Conservation (phyloP, 2,329 filamentous ascomycete species). For the Aspergillus proliferans region DNA sequence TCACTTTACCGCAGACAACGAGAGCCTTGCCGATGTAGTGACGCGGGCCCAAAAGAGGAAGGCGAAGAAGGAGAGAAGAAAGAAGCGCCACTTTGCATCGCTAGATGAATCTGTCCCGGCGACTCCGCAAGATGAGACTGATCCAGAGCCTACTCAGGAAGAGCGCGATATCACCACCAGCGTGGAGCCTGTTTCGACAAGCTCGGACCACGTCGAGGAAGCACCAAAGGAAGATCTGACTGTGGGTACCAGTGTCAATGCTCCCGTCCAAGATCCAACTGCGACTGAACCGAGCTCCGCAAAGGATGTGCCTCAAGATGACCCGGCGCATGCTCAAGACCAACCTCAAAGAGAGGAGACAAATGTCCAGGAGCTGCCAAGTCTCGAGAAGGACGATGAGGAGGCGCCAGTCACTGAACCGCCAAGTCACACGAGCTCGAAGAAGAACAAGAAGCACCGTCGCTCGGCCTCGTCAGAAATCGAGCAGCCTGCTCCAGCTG, state of each 20-base stretch:
- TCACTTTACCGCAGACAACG: no score
- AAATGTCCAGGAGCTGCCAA: neutral
- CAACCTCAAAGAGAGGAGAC: neutral
- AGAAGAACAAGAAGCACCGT: constrained; percentile 26
- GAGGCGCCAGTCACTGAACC: neutral
- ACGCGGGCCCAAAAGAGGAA: constrained; percentile 20
- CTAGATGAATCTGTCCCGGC: constrained; percentile 2
- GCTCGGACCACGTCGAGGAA: neutral
- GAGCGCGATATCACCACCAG: neutral
- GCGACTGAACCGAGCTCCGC: no score
- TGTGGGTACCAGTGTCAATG: neutral
- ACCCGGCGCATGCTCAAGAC: neutral
- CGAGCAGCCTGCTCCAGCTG: neutral
- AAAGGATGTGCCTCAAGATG: no score
- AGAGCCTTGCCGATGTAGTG: constrained; percentile 2
- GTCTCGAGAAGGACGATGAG: neutral
- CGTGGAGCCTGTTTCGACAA: neutral
- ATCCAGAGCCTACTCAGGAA: neutral
- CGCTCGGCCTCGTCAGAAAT: constrained; percentile 11
- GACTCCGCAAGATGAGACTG: no score
- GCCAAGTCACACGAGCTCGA: constrained; percentile 8
- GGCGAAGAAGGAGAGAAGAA: constrained; percentile 22
- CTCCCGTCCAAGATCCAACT: neutral
- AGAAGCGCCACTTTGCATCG: constrained; percentile 9
- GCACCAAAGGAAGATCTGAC: neutral